A percentile compares a stretch with the other conserved stretches of the same genome.
Conservation (phyloP, 2,329 filamentous ascomycete genomes). For the Lachnellula suecica region DNA sequence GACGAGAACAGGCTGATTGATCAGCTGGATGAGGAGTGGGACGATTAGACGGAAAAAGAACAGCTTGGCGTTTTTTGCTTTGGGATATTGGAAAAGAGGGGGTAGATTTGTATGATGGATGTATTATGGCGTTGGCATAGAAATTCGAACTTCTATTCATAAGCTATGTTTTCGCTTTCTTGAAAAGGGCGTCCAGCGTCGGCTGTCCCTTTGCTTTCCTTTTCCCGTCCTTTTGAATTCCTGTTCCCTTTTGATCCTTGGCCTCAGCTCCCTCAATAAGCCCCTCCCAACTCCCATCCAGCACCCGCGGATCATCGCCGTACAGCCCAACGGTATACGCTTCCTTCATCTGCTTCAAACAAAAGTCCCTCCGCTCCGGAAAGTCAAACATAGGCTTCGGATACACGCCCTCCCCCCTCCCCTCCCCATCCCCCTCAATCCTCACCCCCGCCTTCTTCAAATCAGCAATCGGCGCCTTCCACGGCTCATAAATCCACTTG, state of each 20-base stretch:
- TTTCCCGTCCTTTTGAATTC: conserved; percentile 7
- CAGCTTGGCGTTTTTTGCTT: background rate
- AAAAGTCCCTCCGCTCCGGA: conserved; percentile 56
- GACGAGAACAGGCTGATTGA: conserved; percentile 95
- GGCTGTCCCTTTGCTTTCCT: conserved; percentile 21
- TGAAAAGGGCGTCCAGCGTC: conserved; percentile 25
- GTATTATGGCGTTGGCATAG: background rate
- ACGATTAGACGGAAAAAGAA: conserved; percentile 54
- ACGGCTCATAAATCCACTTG: conserved; percentile 79
- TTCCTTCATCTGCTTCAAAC: conserved; percentile 67
- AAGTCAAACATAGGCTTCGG: conserved; percentile 82
- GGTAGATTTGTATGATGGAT: background rate
- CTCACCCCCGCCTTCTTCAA: conserved; percentile 68
- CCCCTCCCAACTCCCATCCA: conserved; percentile 57
- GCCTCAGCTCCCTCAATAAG: conserved; percentile 41
- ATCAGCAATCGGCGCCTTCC: conserved; percentile 68
- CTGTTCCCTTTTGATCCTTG: conserved; percentile 15
- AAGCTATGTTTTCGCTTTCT: conserved; percentile 15
- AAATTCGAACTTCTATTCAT: background rate
- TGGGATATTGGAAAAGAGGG: background rate
- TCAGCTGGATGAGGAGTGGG: conserved; percentile 96
- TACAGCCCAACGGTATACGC: conserved; percentile 66
- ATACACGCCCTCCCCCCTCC: conserved; percentile 52
- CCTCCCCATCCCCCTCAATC: conserved; percentile 53
- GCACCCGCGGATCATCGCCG: conserved; percentile 60